Base-by-base conservation (phyloP, 768 basidiomycete genomes). In the Tylopilus rubrobrunneus region DNA sequence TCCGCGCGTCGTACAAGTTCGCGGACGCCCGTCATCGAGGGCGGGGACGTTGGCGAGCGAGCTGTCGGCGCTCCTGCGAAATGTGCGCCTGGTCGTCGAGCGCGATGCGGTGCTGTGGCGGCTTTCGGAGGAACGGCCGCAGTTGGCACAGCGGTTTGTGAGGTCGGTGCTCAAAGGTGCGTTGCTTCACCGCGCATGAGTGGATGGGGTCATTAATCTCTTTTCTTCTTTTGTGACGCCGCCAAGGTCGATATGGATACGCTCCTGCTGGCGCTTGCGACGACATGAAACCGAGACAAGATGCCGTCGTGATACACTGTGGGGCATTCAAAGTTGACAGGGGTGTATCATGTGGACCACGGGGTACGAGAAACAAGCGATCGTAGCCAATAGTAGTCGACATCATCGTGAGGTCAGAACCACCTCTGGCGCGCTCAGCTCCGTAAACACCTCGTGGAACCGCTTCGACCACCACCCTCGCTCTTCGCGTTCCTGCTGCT, bases 71-170 rank as follows among this genome's bases (percentile, higher is more conserved):
- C 76, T 86, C 19, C 78, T 83, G 17, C 78, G 96, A 45, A 98
- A 97, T 65, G 88, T 93, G 25, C 90, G 87, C 4, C 91, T 91
- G 34, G 74, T 86, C 0, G 91, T 88, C 4, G 96, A 98, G 69
- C 77, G 83, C 5, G 78, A 84, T 8, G 85, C 83, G 7, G 80
- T 86, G 14, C 58, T 98, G 48, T 99, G 96, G 96, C 86, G 80
- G 70, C 71, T 98, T 44, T 83, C 81, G 66, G 67, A 65, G 31
- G 89, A 92, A 45, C 71, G 84, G 49, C 86, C 91, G 0, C 76
- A 77, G 47, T 62, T 89, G 48, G 85, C 87, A 19, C 73, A 79
- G 54, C 69, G 64, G 37, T 90, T 92, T 59, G 77, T 84, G 51
- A 76, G 79, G 60, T 70, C 91, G 34, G 82, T 92, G 41, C 69